Evolutionary conservation across 495 filamentous ascomycete species (phyloP), one percentile per base, ranked within the genome.

Genomic region (Lophium mytilinum): DNA sequence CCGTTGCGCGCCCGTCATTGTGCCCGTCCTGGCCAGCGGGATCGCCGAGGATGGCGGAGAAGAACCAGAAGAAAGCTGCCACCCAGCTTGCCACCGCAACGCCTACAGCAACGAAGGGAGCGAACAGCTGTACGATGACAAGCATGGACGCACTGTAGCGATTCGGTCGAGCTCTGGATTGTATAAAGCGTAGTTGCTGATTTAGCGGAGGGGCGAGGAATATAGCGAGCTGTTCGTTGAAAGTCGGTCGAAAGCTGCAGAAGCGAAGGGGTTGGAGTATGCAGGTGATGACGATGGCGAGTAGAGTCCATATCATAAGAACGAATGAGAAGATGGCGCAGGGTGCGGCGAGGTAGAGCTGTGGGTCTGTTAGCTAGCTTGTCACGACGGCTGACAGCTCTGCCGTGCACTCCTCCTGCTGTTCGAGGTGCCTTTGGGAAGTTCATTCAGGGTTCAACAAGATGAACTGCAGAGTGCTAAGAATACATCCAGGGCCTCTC

Each of bases 11-110:
- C 9, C 83, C 83, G 59, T 85, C 83, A 53, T 85, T 80, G 48
- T 76, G 77, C 40, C 78, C 74, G 59, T 83, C 83, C 48, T 77
- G 78, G n/a, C 80, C 80, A 37, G 82, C 80, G 37, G 81, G 82
- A 64, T 84, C 80, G 1, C 83, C 83, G 39, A 86, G 65, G 9
- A 85, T 74, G 63, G 75, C 76, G 24, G 82, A 74, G 56, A 80
- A 83, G 53, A 81, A 67, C 83, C 83, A 86, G 70, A 85, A 86
- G 41, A 74, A 75, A 1, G 79, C 83, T 0, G 81, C 76, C 0
- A 76, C 78, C 83, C 83, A 86, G 9, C 77, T 73, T 3, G 75
- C 74, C 14, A 83, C 70, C 1, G 81, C 72, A 9, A 83, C 68
- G 12, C 71, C 75, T 0, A 83, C 61, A 47, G 78, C 77, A 17